Conservation (phyloP, 208 protist genomes). For the Trypanosoma mega region DNA sequence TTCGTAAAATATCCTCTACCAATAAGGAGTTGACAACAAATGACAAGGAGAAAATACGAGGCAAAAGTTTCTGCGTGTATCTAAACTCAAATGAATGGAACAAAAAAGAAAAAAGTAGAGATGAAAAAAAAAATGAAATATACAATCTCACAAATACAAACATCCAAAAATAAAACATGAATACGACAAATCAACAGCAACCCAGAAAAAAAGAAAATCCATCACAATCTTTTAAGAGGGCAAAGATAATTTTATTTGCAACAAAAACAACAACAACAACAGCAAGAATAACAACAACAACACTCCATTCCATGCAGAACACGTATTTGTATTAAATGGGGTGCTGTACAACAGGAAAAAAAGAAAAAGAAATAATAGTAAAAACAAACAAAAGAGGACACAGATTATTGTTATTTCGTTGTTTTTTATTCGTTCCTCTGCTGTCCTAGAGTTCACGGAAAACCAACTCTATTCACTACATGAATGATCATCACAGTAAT, state of each 20-base stretch:
- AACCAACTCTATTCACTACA: too few species aligned
- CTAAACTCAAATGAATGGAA: slow-evolving; percentile 1
- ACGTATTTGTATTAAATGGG: too few species aligned
- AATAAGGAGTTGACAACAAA: neutral
- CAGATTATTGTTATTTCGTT: too few species aligned
- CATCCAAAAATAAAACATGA: slow-evolving; percentile 6
- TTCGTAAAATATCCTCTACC: too few species aligned
- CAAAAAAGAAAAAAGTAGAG: slow-evolving; percentile 9
- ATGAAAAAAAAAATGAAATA: too few species aligned
- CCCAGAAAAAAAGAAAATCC: slow-evolving; percentile 14
- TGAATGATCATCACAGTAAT: too few species aligned
- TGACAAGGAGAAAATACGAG: slow-evolving; percentile 4
- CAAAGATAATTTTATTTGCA: neutral
- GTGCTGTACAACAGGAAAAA: too few species aligned
- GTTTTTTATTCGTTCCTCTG: too few species aligned
- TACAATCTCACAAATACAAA: neutral
- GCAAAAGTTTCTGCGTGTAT: neutral
- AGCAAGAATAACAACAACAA: neutral
- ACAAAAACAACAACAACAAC: neutral
- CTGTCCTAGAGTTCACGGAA: too few species aligned
- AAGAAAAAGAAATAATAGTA: too few species aligned
- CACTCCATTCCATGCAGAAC: too few species aligned
- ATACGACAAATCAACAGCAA: slow-evolving; percentile 4
- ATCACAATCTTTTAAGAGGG: neutral
- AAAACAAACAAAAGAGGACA: too few species aligned